Evolutionary conservation across 176 grass and related monocot genomes (phyloP).

Genomic region (Rhynchospora breviuscula): DNA sequence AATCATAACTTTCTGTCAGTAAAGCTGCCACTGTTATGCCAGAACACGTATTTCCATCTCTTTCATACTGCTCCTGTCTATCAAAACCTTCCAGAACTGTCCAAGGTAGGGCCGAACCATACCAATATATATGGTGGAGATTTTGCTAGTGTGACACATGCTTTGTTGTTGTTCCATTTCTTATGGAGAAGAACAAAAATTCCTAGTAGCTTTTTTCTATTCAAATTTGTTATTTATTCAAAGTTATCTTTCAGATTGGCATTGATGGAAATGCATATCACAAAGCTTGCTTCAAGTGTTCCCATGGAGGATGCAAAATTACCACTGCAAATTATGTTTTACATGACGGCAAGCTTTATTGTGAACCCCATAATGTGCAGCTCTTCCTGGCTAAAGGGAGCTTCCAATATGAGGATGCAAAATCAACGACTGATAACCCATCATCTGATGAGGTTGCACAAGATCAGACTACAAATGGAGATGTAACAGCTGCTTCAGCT

Average conservation of each 20-base stretch:
- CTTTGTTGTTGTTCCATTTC: not conserved
- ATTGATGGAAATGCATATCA: constrained; percentile 79
- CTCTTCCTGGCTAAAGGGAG: constrained; percentile 88
- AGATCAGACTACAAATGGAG: constrained; percentile 24
- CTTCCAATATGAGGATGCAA: constrained; percentile 64
- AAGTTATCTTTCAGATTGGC: constrained; percentile 44
- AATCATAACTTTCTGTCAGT: too few relatives aligned
- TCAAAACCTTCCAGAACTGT: too few relatives aligned
- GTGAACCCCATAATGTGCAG: constrained; percentile 88
- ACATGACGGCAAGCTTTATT: constrained; percentile 89
- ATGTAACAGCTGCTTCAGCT: not conserved
- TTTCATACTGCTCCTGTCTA: too few relatives aligned
- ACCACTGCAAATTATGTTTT: constrained; percentile 67
- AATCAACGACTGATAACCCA: constrained; percentile 9
- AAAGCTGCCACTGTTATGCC: too few relatives aligned
- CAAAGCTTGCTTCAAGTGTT: constrained; percentile 88
- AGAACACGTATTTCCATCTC: too few relatives aligned
- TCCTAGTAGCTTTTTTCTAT: not conserved
- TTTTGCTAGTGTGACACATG: not conserved
- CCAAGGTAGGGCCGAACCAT: too few relatives aligned
- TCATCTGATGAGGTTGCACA: constrained; percentile 19
- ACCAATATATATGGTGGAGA: not conserved
- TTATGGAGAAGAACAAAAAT: not conserved
- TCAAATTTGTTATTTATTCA: constrained; percentile 1
- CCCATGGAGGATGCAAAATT: constrained; percentile 77